Base-by-base conservation (phyloP, 1,284 basidiomycete species). In the Ganoderma boninense region DNA sequence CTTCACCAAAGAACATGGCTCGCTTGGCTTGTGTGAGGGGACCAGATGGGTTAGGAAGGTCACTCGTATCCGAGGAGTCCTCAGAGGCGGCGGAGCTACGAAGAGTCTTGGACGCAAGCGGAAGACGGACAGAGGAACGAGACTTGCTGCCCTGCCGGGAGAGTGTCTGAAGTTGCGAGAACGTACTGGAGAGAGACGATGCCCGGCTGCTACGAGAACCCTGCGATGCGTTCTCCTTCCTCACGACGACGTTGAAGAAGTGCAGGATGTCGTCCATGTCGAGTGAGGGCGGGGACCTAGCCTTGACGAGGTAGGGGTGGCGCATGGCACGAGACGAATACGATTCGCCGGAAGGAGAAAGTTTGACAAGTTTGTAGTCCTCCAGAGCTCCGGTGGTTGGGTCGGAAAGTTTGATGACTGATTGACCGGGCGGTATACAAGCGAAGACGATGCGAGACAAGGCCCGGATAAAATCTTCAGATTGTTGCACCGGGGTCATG, bases 381-480 rank as follows among this genome's bases (percentile, higher is more conserved):
- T 68, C 71, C 0, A 71, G 44, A 13, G 62, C 40, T 61, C 70
- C 65, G 7, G 71, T 73, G 29, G 44, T 23, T 4, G 73, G 73
- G 35, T 75, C 71, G n/a, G 65, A 60, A 6, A 75, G 71, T 38
- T 65, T 67, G 42, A 75, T 67, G 16, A 65, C 64, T 1, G 63
- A 49, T 26, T 68, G 26, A 13, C 69, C 73, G 18, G 68, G 62
- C 13, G 67, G 63, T 29, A 71, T 49, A 18, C 43, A 64, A 10
- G 68, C 56, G 43, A 74, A 74, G 38, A 71, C 62, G 11, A 69
- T 64, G 13, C 62, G 49, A 20, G 73, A 72, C 29, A 74, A 68
- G 20, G 54, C 62, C 8, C 56, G 54, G n/a, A 67, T 29, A 46
- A 59, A 18, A 26, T 68, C 64, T n/a, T 68, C 64, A 20, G 69